Evolutionary conservation across 192 early-diverging fungal genomes (phyloP).

Genomic region (Dimargaris cristalligena): DNA sequence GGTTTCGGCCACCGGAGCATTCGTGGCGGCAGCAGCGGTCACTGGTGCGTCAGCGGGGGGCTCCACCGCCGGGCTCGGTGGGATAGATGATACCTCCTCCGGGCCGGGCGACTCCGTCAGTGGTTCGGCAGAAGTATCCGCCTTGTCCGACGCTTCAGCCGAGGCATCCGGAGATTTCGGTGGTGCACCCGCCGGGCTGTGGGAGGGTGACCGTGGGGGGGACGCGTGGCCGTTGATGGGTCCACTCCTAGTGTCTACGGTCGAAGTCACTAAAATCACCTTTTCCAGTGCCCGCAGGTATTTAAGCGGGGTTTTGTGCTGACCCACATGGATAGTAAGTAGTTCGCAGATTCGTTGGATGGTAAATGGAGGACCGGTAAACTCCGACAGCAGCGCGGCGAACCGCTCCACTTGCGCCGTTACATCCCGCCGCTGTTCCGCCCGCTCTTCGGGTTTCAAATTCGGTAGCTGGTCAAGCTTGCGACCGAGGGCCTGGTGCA

Average conservation of each 20-base stretch:
- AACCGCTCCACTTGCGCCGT: background rate
- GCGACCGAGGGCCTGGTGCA: no score
- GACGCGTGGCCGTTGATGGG: background rate
- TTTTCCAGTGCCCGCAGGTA: conserved; percentile 7
- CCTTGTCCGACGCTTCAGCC: background rate
- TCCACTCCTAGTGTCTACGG: background rate
- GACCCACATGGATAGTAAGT: background rate
- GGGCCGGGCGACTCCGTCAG: background rate
- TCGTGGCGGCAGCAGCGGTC: no score
- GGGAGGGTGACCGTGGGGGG: background rate
- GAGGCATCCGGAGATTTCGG: background rate
- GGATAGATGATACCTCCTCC: no score
- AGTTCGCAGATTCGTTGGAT: conserved; percentile 10
- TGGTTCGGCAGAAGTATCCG: background rate
- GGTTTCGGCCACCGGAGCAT: no score
- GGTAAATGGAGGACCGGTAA: conserved; percentile 2
- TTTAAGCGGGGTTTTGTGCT: background rate
- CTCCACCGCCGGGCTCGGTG: no score
- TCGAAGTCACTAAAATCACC: conserved; percentile 4
- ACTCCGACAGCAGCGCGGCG: background rate
- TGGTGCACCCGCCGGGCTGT: background rate
- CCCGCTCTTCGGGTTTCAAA: no score
- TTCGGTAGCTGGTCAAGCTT: no score
- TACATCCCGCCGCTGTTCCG: no score
- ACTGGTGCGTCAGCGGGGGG: no score